Evolutionary conservation across 345 rosid genomes (phyloP), one percentile per base, ranked within the genome.

Genomic region (Rhizophora mangle): DNA sequence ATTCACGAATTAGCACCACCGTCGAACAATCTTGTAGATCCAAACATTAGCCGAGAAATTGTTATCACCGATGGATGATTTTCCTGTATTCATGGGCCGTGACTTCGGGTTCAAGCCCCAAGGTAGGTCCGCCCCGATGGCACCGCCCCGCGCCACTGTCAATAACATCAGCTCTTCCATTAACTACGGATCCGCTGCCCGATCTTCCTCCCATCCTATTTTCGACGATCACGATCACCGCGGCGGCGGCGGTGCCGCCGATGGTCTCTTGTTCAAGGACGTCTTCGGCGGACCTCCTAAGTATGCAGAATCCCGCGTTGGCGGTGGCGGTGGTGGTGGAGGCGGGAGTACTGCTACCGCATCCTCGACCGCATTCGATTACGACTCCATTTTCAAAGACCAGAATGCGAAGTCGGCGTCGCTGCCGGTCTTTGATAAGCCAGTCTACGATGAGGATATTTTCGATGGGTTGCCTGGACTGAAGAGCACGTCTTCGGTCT

Each of bases 81-180:
- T 89, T 62, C 84, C 90, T 21, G 88, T 86, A 20, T 43, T 86
- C 18, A 67, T 84, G 37, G 76, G 82, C 27, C 81, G 83, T 22
- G 96, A 89, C 81, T 84, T 82, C 64, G 90, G 90, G 47, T 78
- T 78, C 78, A 87, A 85, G 52, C 96, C 88, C 34, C 96, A 86
- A 21, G 93, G 93, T 6, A 89, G 86, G 73, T 79, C 91, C 16
- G 89, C 89, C 26, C 91, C 93, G 52, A 88, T 88, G 96, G 86
- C 89, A 0, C 73, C 90, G 31, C 80, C 85, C 29, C 76, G 88
- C 8, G 15, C 26, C 24, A 26, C 26, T 1, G 46, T 19, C 52
- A 62, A 3, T 15, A 55, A 15, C 59, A 22, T 2, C 27, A 1
- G 53, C 70, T 72, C 70, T 32, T 60, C 70, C 24, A 37, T 22